Percentiles rank a stretch among this genome's conserved stretches.
These are phyloP conservation scores for Akanthomyces lecanii DNA, from an alignment of 2,329 filamentous ascomycete species.

Conservation along the genomic window DNA sequence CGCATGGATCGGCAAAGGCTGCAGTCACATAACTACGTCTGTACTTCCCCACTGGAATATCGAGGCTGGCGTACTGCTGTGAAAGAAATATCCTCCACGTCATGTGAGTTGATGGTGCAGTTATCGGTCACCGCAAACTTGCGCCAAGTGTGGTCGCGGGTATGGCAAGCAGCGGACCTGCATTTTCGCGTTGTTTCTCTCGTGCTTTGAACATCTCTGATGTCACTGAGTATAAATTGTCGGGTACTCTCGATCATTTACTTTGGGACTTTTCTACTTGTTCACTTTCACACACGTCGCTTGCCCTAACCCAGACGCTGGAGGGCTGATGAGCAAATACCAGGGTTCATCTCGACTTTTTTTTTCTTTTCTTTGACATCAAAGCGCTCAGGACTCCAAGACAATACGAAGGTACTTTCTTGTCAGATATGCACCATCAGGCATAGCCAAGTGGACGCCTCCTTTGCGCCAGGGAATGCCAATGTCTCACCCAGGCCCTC, in stretches of 20 bases:
- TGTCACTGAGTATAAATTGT: too few relatives aligned
- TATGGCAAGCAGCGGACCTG: background rate
- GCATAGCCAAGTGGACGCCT: background rate
- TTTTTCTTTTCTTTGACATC: background rate
- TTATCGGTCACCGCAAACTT: background rate
- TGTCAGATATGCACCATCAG: slow-evolving; percentile 14
- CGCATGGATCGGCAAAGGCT: background rate
- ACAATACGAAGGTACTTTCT: slow-evolving; percentile 17
- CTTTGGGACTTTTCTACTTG: too few relatives aligned
- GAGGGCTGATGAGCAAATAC: background rate
- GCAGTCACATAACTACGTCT: background rate
- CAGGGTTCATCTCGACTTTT: slow-evolving; percentile 3
- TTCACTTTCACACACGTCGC: too few relatives aligned
- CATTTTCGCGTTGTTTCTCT: background rate
- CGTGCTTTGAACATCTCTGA: too few relatives aligned
- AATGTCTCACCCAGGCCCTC: slow-evolving; percentile 17
- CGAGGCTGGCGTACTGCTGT: too few relatives aligned
- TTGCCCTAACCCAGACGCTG: too few relatives aligned
- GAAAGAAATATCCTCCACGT: background rate
- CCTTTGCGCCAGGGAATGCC: slow-evolving; percentile 14
- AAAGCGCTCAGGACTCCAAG: background rate
- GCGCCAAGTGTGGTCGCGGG: background rate
- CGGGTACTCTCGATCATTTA: too few relatives aligned
- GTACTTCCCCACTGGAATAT: background rate
- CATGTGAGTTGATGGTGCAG: background rate